Base-by-base conservation (phyloP, 2,329 filamentous ascomycete species). In the Lachnellula willkommii region DNA sequence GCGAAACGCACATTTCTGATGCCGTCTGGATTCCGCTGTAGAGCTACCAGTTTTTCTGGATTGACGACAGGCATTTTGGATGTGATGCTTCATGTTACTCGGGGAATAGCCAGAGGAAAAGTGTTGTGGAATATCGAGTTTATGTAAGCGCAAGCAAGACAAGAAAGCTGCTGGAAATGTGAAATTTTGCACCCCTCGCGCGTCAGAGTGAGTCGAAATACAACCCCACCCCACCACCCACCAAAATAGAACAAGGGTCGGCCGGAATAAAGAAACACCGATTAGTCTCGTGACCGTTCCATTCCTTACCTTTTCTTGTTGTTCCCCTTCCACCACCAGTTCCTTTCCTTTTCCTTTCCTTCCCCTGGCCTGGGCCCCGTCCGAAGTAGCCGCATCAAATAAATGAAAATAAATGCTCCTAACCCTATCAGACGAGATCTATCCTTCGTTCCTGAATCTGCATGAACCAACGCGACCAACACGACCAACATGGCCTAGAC, bases 11-110 rank as follows among this genome's bases (percentile, higher is more conserved):
- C 91, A 81, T 99, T 99, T 77, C 94, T 84, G 70, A 99, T 88
- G 73, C 92, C 89, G 63, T 92, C 84, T 65, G 91, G 84, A 71
- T 92, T 88, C 71, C 85, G 84, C 78, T 99, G 94, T 65, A 99
- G 84, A 73, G 85, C 83, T 65, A 94, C 88, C 69, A 99, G 83
- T 79, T 95, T 92, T 65, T 96, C 90, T 61, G 92, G 85, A 62
- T 84, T 88, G 64, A 99, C 90, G 63, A 96, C 86, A 63, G 94
- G 93, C 94, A 99, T 99, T 47, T 54, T 65, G 57, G 48, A 42
- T 48, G 52, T 56, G 42, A 51, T 48, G 32, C 54, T 53, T 57
- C 54, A 59, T 57, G 40, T 51, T 58, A 52, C 52, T 43, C 55
- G 17, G 40, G 43, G 20, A 52, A 17, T 32, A 17, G 32, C 36